Evolutionary conservation across 2,329 filamentous ascomycete species (phyloP), one percentile per base, ranked within the genome.

Genomic region (Remersonia thermophila): DNA sequence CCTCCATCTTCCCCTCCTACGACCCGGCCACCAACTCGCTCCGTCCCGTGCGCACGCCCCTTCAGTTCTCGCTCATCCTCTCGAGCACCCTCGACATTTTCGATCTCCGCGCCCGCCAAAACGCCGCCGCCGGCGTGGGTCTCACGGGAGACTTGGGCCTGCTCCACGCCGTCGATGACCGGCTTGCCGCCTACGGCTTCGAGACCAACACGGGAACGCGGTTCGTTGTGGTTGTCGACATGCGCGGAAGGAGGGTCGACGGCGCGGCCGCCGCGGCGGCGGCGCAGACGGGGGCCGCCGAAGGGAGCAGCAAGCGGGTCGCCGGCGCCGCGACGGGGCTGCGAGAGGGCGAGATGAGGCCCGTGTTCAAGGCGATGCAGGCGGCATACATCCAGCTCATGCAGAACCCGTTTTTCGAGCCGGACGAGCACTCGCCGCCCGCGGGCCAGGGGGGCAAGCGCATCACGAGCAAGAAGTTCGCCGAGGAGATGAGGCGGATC

Each of bases 141-240:
- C 59, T 75, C 30, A 82, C 84, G 34, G 86, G 91, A 49, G 89
- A 96, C 56, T 80, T 91, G 47, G 89, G 91, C 20, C 73, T 96
- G 10, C 71, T 98, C 34, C 89, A 96, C 62, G 86, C 87, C 40
- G 71, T 96, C 41, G 91, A 96, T 63, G 89, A 98, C 62, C 75
- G 87, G 17, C 71, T 96, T 32, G 86, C 87, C 26, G 82, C 86
- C 47, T 98, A 96, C 63, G 91, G 91, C 51, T 95, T 84, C 76
- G 74, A 96, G 59, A 95, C 91, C 38, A 96, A 94, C 60, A 96
- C 91, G 17, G 86, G 86, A 28, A 77, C 94, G 45, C 87, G 89
- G 55, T 78, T 98, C 53, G 77, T 96, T 25, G 80, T 86, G 44
- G 75, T 95, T 3, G 80, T 96, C 20, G 89, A 98, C 61, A 85